Evolutionary conservation across 176 grass and related monocot species (phyloP).

Genomic region (Microstegium vimineum): DNA sequence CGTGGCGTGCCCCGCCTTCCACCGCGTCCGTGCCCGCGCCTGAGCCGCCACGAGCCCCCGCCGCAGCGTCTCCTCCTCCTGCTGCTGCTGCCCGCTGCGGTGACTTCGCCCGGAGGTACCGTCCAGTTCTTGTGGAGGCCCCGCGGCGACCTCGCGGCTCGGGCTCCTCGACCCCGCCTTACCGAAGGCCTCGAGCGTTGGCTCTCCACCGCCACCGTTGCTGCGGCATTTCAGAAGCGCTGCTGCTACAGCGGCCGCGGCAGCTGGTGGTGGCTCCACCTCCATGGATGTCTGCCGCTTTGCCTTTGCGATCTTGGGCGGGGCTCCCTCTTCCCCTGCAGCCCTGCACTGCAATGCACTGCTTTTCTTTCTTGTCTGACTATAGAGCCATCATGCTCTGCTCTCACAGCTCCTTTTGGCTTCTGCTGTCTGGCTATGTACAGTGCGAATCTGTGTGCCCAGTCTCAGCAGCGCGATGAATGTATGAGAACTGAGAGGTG

Average conservation of each 20-base stretch:
- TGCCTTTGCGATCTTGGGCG: not conserved
- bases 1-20: slow-evolving; percentile 45
- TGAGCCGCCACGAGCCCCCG: slow-evolving; percentile 26
- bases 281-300: slow-evolving; percentile 20
- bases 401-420: slow-evolving; percentile 20
- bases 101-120: not conserved
- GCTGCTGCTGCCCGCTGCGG: not conserved
- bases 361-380: slow-evolving; percentile 19
- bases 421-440: slow-evolving; percentile 19
- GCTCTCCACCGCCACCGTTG: not conserved
- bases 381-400: slow-evolving; percentile 29
- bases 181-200: not conserved
- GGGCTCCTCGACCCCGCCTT: not conserved
- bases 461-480: too few species aligned
- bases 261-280: slow-evolving; percentile 17
- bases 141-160: not conserved
- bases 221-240: slow-evolving; percentile 12
- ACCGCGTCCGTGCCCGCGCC: slow-evolving; percentile 28
- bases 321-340: not conserved
- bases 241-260: not conserved
- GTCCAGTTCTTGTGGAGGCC: not conserved
- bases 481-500: too few species aligned
- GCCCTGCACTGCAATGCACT: not conserved
- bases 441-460: slow-evolving; percentile 16
- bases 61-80: not conserved